phyloP scores from a whole-genome alignment of 2,329 filamentous ascomycete species.

The Xylaria multiplex region DNA sequence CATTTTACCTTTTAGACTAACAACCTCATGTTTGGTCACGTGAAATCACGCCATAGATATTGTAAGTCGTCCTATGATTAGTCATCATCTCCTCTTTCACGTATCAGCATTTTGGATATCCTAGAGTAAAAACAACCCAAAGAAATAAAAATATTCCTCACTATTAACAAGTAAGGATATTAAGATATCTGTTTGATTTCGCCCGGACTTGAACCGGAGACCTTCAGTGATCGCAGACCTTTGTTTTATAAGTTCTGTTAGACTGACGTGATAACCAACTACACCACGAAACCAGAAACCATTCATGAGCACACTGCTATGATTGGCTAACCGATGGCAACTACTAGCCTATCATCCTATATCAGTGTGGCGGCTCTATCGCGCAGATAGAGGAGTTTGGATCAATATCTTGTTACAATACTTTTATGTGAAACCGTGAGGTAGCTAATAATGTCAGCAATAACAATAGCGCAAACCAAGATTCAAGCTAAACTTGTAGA shows the following conservation, averaged over 20 bases:
- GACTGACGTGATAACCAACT: constrained; percentile 62
- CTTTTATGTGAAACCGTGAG: too few species aligned
- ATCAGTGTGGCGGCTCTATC: too few species aligned
- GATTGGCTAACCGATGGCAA: too few species aligned
- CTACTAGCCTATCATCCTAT: not conserved
- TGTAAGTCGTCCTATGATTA: not conserved
- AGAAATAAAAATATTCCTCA: not conserved
- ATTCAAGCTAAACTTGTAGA: too few species aligned
- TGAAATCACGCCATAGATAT: constrained; percentile 37
- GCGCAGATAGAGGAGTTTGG: too few species aligned
- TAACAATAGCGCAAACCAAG: too few species aligned
- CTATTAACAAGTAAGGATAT: not conserved
- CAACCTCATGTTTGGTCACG: constrained; percentile 29
- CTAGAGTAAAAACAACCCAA: too few species aligned
- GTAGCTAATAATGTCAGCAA: too few species aligned
- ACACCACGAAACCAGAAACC: constrained; percentile 49
- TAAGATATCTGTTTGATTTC: constrained; percentile 41
- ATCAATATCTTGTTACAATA: too few species aligned
- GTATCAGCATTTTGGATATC: too few species aligned
- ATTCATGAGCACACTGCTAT: too few species aligned
- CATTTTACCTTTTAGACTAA: not conserved
- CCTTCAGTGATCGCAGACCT: constrained; percentile 46
- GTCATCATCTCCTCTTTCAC: constrained; percentile 10
- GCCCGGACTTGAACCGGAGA: constrained; percentile 51
- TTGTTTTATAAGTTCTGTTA: constrained; percentile 47